Evolutionary conservation across 2,329 filamentous ascomycete species (phyloP).

Genomic region (Colletotrichum sp.): DNA sequence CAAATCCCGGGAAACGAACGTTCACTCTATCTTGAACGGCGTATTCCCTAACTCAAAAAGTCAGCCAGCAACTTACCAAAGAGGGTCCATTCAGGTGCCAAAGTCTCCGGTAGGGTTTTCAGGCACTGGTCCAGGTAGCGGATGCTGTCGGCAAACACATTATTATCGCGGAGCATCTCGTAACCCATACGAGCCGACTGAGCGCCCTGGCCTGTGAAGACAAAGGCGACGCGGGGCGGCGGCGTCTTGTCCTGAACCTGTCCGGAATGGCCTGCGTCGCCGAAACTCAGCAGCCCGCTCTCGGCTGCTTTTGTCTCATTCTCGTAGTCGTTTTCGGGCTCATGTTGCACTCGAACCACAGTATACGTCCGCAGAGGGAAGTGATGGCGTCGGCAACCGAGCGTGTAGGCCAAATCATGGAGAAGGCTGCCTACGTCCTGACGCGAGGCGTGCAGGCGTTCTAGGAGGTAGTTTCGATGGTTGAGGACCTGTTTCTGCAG

Average conservation of each 20-base stretch:
- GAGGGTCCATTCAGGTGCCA: not conserved
- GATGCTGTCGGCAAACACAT: conserved; percentile 3
- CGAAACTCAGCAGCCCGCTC: not conserved
- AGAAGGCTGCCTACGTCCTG: conserved; percentile 16
- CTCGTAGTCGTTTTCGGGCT: not conserved
- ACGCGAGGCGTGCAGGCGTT: not conserved
- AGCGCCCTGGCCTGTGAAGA: conserved; percentile 51
- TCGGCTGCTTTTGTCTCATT: not conserved
- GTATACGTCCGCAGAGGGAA: conserved; percentile 16
- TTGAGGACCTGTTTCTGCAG: not conserved
- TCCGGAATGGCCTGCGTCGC: not conserved
- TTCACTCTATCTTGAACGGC: not conserved
- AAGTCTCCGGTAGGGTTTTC: not conserved
- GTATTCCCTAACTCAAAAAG: not conserved
- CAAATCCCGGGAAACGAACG: not conserved
- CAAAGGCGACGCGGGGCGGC: not conserved
- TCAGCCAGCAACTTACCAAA: too few species aligned
- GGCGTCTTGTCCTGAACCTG: conserved; percentile 33
- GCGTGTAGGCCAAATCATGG: conserved; percentile 21
- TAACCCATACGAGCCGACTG: conserved; percentile 47
- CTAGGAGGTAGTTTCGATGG: not conserved
- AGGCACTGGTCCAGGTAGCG: not conserved
- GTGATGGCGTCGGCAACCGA: conserved; percentile 18
- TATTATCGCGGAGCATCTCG: conserved; percentile 25
- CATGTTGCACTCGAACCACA: not conserved